phyloP scores from a whole-genome alignment of 805 yeast genomes.

The Wickerhamiella australiensis region DNA sequence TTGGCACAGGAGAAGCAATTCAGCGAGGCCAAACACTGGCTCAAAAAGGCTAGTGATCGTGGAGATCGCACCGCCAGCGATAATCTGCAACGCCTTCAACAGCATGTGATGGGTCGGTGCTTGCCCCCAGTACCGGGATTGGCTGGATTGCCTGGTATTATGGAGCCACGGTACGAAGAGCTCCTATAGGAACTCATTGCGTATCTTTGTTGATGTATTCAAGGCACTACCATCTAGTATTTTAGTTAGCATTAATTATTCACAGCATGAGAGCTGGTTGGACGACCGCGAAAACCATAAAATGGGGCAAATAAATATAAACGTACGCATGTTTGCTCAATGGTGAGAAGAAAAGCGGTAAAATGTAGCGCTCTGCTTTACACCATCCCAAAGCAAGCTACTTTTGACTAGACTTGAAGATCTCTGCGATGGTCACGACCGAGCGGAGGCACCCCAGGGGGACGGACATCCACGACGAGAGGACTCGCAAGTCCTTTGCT shows the following conservation, averaged over 20 bases:
- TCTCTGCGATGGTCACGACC: slow-evolving; percentile 56
- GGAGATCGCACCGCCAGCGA: slow-evolving; percentile 8
- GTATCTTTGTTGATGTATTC: no score
- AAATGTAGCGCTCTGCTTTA: no score
- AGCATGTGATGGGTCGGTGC: neutral
- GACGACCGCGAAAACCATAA: no score
- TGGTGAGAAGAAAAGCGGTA: no score
- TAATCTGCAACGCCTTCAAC: slow-evolving; percentile 1
- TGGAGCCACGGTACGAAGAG: neutral
- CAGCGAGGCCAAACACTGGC: slow-evolving; percentile 1
- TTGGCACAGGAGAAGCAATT: neutral
- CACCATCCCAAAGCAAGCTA: no score
- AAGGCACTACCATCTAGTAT: no score
- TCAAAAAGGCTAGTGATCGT: neutral
- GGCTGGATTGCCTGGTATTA: neutral
- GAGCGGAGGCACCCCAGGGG: slow-evolving; percentile 56
- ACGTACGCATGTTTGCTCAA: no score
- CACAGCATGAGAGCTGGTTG: no score
- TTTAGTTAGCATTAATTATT: no score
- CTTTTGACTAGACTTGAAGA: neutral
- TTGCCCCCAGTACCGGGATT: neutral
- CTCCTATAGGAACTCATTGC: neutral
- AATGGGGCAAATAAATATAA: no score
- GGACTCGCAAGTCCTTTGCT: slow-evolving; percentile 89
- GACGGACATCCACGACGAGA: slow-evolving; percentile 50